Percentiles rank a stretch among this genome's conserved stretches.
Evolutionary conservation across 2,329 filamentous ascomycete species (phyloP).

Genomic region (Zymoseptoria crescenta): DNA sequence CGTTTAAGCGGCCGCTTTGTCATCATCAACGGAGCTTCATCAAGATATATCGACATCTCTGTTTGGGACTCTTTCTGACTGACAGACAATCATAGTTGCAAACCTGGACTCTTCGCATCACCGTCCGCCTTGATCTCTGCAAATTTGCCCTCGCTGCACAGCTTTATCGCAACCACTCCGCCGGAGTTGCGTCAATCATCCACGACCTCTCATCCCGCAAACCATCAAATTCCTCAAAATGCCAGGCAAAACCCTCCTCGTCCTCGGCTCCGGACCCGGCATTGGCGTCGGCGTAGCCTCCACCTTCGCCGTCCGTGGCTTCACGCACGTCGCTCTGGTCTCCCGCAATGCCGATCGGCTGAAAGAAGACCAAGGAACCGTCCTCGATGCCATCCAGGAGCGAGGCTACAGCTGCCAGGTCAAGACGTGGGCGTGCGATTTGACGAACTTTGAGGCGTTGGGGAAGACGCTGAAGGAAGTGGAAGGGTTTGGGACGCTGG

Average conservation of each 20-base stretch:
- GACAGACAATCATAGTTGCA: neutral
- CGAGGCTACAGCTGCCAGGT: constrained; percentile 32
- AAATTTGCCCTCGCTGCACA: no score
- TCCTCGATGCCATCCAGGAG: constrained; percentile 27
- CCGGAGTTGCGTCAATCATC: no score
- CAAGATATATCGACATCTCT: neutral
- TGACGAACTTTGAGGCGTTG: constrained; percentile 35
- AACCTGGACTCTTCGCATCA: no score
- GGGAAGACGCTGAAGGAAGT: constrained; percentile 35
- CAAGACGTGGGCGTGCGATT: constrained; percentile 39
- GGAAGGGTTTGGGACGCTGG: constrained; percentile 37
- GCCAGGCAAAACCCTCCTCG: constrained; percentile 24
- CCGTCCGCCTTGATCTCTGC: no score
- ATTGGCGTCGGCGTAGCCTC: constrained; percentile 39
- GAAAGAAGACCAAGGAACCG: constrained; percentile 23
- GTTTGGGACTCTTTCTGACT: neutral
- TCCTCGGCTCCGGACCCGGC: constrained; percentile 44
- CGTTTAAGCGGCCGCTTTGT: neutral
- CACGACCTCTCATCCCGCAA: neutral
- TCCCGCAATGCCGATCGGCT: constrained; percentile 39
- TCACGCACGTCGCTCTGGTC: constrained; percentile 43
- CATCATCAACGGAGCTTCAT: neutral
- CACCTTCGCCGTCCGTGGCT: constrained; percentile 38
- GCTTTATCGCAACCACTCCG: no score
- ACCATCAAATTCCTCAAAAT: constrained; percentile 7